phyloP scores from a whole-genome alignment of 306 rosid species.

The Vigna unguiculata region DNA sequence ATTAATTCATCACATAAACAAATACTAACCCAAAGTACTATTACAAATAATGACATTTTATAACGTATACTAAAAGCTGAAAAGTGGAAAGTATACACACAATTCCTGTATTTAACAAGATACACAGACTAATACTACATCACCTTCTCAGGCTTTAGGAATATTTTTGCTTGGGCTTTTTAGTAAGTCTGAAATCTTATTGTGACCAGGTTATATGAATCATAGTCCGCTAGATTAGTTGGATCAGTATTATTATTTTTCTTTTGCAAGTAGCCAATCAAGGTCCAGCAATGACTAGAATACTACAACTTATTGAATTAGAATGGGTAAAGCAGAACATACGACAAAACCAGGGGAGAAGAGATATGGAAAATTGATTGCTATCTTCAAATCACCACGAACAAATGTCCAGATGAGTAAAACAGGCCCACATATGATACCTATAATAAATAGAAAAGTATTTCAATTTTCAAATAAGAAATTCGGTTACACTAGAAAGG shows the following conservation, averaged over 20 bases:
- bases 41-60: background rate
- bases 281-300: conserved; percentile 10
- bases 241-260: background rate
- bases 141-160: background rate
- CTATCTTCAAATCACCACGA: conserved; percentile 78
- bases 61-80: background rate
- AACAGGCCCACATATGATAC: conserved; percentile 79
- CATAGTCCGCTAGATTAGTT: background rate
- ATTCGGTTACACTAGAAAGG: background rate
- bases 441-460: conserved; percentile 48
- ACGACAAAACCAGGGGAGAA: conserved; percentile 88
- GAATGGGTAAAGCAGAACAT: conserved; percentile 47
- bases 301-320: conserved; percentile 19
- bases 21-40: background rate
- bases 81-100: background rate
- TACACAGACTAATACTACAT: background rate
- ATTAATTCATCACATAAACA: background rate
- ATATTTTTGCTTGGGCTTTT: background rate
- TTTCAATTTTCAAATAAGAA: conserved; percentile 26
- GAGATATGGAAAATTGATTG: conserved; percentile 71
- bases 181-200: background rate
- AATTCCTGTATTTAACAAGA: background rate
- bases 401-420: conserved; percentile 79
- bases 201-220: background rate
- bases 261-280: conserved; percentile 11